Conservation (phyloP, 2,329 filamentous ascomycete genomes). For the Neonectria magnoliae region DNA sequence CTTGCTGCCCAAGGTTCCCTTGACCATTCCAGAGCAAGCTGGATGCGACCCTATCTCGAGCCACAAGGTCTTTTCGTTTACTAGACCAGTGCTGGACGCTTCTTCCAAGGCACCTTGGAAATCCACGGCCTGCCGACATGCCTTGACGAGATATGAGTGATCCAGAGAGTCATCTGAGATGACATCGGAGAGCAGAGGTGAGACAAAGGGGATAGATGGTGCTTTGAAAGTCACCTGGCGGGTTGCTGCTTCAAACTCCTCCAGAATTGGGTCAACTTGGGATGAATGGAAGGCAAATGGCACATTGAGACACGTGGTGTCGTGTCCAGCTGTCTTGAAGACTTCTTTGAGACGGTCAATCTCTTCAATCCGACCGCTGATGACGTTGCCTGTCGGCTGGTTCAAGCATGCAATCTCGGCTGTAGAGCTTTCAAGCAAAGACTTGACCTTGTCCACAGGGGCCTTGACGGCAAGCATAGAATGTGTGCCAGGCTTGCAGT, state of each 20-base stretch:
- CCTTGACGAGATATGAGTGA: conserved; percentile 67
- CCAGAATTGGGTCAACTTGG: conserved; percentile 64
- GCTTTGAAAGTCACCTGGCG: conserved; percentile 50
- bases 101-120: conserved; percentile 68
- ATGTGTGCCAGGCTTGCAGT: conserved; percentile 56
- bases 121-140: conserved; percentile 72
- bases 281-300: conserved; percentile 65
- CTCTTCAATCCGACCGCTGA: conserved; percentile 59
- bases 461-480: conserved; percentile 43
- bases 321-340: conserved; percentile 50
- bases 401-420: conserved; percentile 78
- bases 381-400: conserved; percentile 76
- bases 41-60: conserved; percentile 77
- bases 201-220: conserved; percentile 68
- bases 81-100: conserved; percentile 58
- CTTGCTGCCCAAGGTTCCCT: conserved; percentile 64
- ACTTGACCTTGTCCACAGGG: conserved; percentile 1
- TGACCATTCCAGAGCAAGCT: conserved; percentile 71
- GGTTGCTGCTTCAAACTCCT: conserved; percentile 64
- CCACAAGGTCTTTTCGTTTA: conserved; percentile 68
- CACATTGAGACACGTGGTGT: conserved; percentile 58
- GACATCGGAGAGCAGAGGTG: conserved; percentile 68
- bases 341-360: conserved; percentile 54
- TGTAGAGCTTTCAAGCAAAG: conserved; percentile 46
- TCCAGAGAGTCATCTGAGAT: conserved; percentile 61